These are phyloP conservation scores for Paramyrothecium sp. DNA, from an alignment of 2,329 filamentous ascomycete genomes.

Conservation along the genomic window DNA sequence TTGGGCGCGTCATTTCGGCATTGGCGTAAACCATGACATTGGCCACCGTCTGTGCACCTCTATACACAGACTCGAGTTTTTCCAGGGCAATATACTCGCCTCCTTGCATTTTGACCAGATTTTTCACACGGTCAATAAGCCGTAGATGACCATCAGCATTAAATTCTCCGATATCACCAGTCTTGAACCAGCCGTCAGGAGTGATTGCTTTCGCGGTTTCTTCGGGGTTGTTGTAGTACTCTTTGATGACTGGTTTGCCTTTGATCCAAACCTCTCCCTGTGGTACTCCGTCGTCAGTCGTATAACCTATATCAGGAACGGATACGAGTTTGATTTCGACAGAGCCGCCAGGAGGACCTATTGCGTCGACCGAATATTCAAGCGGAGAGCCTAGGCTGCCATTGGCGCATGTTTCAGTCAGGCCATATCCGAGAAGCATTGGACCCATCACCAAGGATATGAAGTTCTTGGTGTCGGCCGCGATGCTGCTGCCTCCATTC, in stretches of 20 bases:
- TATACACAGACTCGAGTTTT: constrained; percentile 60
- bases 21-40: constrained; percentile 59
- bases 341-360: constrained; percentile 71
- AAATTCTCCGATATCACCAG: constrained; percentile 80
- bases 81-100: constrained; percentile 83
- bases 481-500: constrained; percentile 83
- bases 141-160: constrained; percentile 68
- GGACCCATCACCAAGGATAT: constrained; percentile 85
- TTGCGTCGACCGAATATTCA: constrained; percentile 65
- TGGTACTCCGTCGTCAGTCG: constrained; percentile 70
- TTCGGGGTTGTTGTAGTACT: constrained; percentile 76
- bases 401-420: constrained; percentile 83
- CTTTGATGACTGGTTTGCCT: constrained; percentile 66
- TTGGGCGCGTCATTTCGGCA: constrained; percentile 47
- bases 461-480: constrained; percentile 83
- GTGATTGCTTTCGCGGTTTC: constrained; percentile 71
- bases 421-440: constrained; percentile 85
- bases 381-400: constrained; percentile 71
- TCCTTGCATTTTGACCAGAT: constrained; percentile 78
- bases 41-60: constrained; percentile 46
- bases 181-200: constrained; percentile 83
- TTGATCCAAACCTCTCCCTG: constrained; percentile 91
- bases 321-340: constrained; percentile 86
- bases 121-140: constrained; percentile 62
- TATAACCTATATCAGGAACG: constrained; percentile 80